Percentiles rank a stretch among this genome's conserved stretches.
Conservation (phyloP, 169 alveolate species). For the Neospora caninum region DNA sequence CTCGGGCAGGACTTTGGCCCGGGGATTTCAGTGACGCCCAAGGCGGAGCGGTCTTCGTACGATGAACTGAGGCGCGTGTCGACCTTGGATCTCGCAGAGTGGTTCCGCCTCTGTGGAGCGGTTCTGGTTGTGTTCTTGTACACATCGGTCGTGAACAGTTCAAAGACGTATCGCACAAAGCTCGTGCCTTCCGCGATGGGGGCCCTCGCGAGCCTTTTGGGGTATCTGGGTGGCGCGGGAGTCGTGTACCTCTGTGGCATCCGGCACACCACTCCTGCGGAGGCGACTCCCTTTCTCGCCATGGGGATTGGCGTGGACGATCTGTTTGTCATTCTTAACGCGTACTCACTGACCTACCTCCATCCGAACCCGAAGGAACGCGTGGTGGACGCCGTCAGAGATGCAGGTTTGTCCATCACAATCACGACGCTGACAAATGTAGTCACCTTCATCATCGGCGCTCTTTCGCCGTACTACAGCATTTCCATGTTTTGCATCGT, state of each 20-base stretch:
- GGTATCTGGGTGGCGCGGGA: conserved; percentile 77
- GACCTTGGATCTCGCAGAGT: conserved; percentile 16
- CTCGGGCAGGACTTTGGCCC: background rate
- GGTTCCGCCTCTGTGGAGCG: conserved; percentile 21
- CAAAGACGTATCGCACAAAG: conserved; percentile 39
- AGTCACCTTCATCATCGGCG: conserved; percentile 74
- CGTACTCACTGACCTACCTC: conserved; percentile 77
- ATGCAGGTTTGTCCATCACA: conserved; percentile 80
- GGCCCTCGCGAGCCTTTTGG: conserved; percentile 73
- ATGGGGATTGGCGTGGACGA: conserved; percentile 84
- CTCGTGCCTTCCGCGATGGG: conserved; percentile 55
- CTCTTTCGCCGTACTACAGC: conserved; percentile 72
- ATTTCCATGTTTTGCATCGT: conserved; percentile 73
- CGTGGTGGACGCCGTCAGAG: conserved; percentile 77
- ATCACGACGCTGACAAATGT: conserved; percentile 74
- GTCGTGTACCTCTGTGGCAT: conserved; percentile 72
- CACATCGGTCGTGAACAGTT: conserved; percentile 45
- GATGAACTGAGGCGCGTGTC: conserved; percentile 54
- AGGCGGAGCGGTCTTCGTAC: conserved; percentile 29
- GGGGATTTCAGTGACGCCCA: background rate
- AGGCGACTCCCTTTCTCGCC: conserved; percentile 77
- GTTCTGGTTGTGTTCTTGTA: conserved; percentile 1
- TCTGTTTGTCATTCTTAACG: conserved; percentile 79
- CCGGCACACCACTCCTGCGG: conserved; percentile 75
- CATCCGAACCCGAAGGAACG: conserved; percentile 75